Evolutionary conservation across 495 filamentous ascomycete species (phyloP), one percentile per base, ranked within the genome.

Genomic region (Annulohypoxylon bovei): DNA sequence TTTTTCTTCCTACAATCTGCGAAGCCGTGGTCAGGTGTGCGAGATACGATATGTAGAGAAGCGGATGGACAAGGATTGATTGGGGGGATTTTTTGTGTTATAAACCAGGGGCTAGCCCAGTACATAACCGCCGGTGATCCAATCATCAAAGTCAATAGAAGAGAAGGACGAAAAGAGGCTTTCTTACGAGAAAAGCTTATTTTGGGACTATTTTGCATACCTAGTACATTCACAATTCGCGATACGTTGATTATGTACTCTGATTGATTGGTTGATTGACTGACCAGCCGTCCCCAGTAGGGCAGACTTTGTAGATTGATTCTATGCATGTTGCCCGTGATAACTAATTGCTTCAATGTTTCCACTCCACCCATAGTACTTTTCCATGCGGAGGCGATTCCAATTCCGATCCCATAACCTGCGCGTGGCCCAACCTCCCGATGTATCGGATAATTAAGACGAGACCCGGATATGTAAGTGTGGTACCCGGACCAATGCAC

Each of bases 401-500:
- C 39, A 42, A 42, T 42, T 42, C 12, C 39, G 20, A 42, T 12
- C 12, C 39, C 39, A 16, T 42, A 16, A 42, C 39, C 39, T 5
- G 12, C 44, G 18, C 22, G 44, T 47, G 18, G 18, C 22, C 20
- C 44, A 25, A 16, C 44, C 20, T 25, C 23, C 11, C 22, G 20
- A 12, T 23, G 23, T 50, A 50, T 28, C 46, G 46, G 46, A 28
- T 50, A 50, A 50, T 50, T 50, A 50, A 50, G 46, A 37, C 33
- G 33, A 11, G 9, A 5, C 33, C 33, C 6, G 33, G 33, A 11
- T 37, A 9, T 11, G 2, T 9, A 37, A 11, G 33, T 12, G 7
- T 28, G 46, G 46, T 27, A 20, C 18, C 50, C 50, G 50, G 50
- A 23, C 35, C n/a, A 54, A 54, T 54, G 50, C 50, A 54, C 27